These are phyloP conservation scores for Scytalidium lignicola DNA, from an alignment of 2,329 filamentous ascomycete genomes.

Conservation along the genomic window DNA sequence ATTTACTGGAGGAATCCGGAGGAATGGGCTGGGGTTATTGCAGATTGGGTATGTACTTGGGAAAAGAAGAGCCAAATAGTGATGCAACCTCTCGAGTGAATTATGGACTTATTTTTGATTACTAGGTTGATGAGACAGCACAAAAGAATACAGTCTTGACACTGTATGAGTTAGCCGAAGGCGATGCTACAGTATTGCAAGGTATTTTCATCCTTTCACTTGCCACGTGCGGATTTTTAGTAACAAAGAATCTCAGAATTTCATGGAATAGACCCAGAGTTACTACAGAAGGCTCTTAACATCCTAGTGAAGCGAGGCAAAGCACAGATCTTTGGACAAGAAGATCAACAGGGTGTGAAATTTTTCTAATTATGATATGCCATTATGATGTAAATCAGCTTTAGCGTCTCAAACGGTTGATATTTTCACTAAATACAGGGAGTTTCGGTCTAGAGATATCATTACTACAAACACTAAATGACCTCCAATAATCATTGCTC, in stretches of 20 bases:
- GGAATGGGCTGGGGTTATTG: constrained; percentile 80
- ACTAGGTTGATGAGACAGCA: constrained; percentile 68
- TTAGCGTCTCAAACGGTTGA: neutral
- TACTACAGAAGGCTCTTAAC: constrained; percentile 73
- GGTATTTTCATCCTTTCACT: constrained; percentile 40
- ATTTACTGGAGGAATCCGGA: constrained; percentile 83
- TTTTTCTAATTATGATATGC: constrained; percentile 66
- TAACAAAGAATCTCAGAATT: constrained; percentile 63
- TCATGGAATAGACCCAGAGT: constrained; percentile 78
- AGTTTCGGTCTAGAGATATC: neutral
- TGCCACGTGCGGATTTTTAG: too few relatives aligned
- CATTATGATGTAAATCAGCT: neutral
- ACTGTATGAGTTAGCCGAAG: constrained; percentile 83
- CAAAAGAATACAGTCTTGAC: constrained; percentile 88
- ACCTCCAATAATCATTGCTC: neutral
- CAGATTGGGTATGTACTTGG: constrained; percentile 55
- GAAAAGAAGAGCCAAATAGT: too few relatives aligned
- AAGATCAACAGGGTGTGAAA: constrained; percentile 88
- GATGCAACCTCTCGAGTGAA: neutral
- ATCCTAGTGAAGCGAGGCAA: constrained; percentile 85
- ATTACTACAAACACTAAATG: neutral
- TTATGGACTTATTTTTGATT: neutral
- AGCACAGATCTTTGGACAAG: constrained; percentile 87
- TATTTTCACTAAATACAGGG: neutral
- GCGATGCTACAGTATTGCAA: constrained; percentile 69